Evolutionary conservation across 2,329 filamentous ascomycete genomes (phyloP), one percentile per base, ranked within the genome.

Genomic region (Calycina herbarum): DNA sequence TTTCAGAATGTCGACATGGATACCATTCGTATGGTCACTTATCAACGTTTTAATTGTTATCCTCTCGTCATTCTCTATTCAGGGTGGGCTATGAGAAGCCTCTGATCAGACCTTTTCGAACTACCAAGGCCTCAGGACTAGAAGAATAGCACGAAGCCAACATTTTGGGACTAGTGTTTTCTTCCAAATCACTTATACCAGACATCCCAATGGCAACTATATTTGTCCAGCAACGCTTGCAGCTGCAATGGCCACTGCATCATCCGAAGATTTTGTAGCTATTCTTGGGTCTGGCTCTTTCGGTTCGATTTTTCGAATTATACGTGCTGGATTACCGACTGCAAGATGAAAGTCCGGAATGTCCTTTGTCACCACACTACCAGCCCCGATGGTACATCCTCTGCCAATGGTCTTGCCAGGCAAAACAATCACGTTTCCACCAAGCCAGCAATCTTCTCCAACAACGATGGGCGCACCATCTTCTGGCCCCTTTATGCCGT

Each of bases 361-460:
- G 76, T 89, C 82, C 79, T 89, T 95, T 1, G 91, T 95, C 29
- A 96, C 92, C 3, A 96, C 91, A 75, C 89, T 92, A 0, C 90
- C 92, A 1, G 93, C 93, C 0, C 92, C 93, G 67, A 96, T 83
- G 0, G 89, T 91, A 4, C 81, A 83, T 0, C 93, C 92, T 63
- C 84, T 82, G 0, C 93, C 93, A 69, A 96, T 89, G 0, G 85
- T 94, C 29, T 96, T 87, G 0, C 93, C 93, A 0, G 91, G 87
- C 56, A 94, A 79, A 20, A 96, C 85, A 27, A 82, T 86, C 5
- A 87, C 87, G 73, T 88, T 89, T 0, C 90, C 90, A 0, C 89
- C 91, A 35, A 94, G 78, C 91, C 91, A 93, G 78, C 91, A 91
- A 79, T 96, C 93, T 69, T 93, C 89, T 0, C 89, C 92, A 62